Evolutionary conservation across 202 grass and related monocot genomes (phyloP).

Genomic region (Carex sylvatica): DNA sequence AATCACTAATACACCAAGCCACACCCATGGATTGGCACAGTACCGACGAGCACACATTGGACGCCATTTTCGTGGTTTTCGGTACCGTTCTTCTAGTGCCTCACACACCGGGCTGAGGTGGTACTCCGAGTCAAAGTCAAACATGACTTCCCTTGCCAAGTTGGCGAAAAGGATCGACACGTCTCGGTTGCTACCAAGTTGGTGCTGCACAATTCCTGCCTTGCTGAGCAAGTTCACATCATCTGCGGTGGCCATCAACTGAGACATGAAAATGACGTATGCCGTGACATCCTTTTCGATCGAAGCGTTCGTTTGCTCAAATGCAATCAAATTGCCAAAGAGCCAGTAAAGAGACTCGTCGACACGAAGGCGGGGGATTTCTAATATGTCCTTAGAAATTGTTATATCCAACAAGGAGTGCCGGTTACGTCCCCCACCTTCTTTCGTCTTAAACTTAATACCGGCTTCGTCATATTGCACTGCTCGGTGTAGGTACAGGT

Average conservation of each 20-base stretch:
- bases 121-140: constrained; percentile 2
- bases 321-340: constrained; percentile 30
- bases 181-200: constrained; percentile 8
- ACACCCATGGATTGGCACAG: constrained; percentile 1
- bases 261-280: constrained; percentile 38
- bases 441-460: background rate
- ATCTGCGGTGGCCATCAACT: constrained; percentile 23
- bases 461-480: constrained; percentile 25
- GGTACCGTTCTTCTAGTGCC: background rate
- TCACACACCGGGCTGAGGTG: background rate
- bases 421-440: rapidly evolving
- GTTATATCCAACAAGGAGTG: background rate
- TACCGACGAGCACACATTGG: background rate
- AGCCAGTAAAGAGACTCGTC: background rate
- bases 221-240: constrained; percentile 25
- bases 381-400: background rate
- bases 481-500: background rate
- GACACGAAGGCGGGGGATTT: background rate
- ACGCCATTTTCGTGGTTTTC: background rate
- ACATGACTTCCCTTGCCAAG: constrained; percentile 10
- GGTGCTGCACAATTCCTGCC: constrained; percentile 21
- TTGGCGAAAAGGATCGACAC: constrained; percentile 16
- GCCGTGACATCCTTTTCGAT: constrained; percentile 22
- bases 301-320: constrained; percentile 1
- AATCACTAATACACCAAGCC: background rate